Conservation (phyloP, 2,329 filamentous ascomycete species). For the Talaromyces amestolkiae region DNA sequence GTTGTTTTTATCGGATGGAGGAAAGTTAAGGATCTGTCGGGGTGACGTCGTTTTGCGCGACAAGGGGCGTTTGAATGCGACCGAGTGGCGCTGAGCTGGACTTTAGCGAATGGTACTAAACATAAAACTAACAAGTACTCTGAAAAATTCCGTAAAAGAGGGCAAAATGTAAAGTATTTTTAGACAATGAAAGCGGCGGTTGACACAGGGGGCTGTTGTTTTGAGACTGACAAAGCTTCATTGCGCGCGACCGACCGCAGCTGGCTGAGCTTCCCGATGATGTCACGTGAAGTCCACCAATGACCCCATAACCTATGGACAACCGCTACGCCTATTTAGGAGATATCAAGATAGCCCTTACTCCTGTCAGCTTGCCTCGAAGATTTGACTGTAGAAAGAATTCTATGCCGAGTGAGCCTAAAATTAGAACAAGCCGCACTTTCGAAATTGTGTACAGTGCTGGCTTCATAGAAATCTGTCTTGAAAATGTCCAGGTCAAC, state of each 20-base stretch:
- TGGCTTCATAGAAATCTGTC: not conserved
- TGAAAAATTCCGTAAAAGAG: not conserved
- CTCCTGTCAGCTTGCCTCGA: not conserved
- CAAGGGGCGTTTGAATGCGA: conserved; percentile 13
- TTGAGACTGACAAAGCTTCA: conserved; percentile 6
- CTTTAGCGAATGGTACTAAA: not conserved
- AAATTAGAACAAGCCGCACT: not conserved
- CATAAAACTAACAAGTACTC: not conserved
- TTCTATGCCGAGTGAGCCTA: not conserved
- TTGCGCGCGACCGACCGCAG: not conserved
- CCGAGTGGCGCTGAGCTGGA: conserved; percentile 5
- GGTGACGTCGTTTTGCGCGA: conserved; percentile 13
- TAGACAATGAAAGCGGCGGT: not conserved
- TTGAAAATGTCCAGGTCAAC: not conserved
- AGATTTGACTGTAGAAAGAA: too few species aligned
- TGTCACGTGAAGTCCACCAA: conserved; percentile 9
- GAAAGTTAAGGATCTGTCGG: not conserved
- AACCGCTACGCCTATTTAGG: not conserved
- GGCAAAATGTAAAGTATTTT: not conserved
- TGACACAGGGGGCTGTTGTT: conserved; percentile 4
- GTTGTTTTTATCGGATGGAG: not conserved
- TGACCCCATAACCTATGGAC: not conserved
- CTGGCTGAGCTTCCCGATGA: not conserved
- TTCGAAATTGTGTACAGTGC: not conserved
- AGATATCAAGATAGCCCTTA: not conserved